Evolutionary conservation across 208 protist species (phyloP).

Genomic region (Trichomonas vaginalis): DNA sequence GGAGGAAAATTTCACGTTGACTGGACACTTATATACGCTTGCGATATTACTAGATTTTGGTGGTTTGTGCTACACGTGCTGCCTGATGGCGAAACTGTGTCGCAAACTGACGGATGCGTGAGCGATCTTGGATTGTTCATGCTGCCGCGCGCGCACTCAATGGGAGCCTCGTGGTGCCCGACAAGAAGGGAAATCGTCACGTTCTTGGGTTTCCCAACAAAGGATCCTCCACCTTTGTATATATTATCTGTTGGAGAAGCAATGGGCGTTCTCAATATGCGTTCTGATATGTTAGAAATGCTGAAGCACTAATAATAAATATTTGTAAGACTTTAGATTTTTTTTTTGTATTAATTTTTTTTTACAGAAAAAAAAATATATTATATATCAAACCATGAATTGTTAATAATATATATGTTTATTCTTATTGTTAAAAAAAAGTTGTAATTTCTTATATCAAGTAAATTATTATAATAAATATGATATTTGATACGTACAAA

Average conservation of each 20-base stretch:
- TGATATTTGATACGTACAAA: neutral
- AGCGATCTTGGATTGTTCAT: slow-evolving; percentile 14
- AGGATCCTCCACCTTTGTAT: neutral
- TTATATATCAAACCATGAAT: too few relatives aligned
- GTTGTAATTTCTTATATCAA: too few relatives aligned
- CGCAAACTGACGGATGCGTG: neutral
- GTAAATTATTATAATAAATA: neutral
- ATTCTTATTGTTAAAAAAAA: too few relatives aligned
- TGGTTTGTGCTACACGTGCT: neutral
- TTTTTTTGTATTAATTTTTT: neutral
- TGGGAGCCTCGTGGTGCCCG: neutral
- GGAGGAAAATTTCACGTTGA: neutral
- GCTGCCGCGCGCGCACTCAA: neutral
- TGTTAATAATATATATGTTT: too few relatives aligned
- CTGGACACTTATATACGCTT: neutral
- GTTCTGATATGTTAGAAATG: neutral
- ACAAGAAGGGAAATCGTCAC: neutral
- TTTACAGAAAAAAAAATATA: too few relatives aligned
- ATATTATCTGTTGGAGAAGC: neutral
- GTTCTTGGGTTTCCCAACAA: neutral
- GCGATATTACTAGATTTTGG: neutral
- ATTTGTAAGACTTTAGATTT: neutral
- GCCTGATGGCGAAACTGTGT: neutral
- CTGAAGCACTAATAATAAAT: neutral
- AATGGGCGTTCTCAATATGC: neutral